phyloP scores from a whole-genome alignment of 345 rosid genomes.

The Populus tremula region DNA sequence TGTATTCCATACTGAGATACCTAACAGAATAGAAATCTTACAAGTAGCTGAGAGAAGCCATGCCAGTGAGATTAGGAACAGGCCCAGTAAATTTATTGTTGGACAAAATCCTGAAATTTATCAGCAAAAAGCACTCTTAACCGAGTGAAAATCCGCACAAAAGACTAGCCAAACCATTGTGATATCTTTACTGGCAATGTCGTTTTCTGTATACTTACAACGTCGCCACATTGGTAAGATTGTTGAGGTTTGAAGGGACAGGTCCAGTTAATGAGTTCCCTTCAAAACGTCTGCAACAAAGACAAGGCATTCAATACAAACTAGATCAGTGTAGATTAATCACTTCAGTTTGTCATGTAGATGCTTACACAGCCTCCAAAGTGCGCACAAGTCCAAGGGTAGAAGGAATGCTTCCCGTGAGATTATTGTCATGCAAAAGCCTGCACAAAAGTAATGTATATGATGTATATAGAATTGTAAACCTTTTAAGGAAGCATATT shows the following conservation, averaged over 20 bases:
- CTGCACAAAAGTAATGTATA: constrained; percentile 27
- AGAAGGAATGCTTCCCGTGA: constrained; percentile 53
- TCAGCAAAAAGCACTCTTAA: neutral
- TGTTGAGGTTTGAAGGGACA: constrained; percentile 57
- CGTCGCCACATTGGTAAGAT: constrained; percentile 48
- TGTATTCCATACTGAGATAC: neutral
- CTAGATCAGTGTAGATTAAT: neutral
- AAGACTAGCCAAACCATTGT: neutral
- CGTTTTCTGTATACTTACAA: constrained; percentile 50
- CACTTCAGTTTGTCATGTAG: neutral
- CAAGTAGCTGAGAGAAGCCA: constrained; percentile 59
- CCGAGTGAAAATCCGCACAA: neutral
- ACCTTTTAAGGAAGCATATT: too few species aligned
- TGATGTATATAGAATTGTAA: too few species aligned
- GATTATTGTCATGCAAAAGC: constrained; percentile 68
- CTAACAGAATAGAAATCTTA: constrained; percentile 31
- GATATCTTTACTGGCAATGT: neutral
- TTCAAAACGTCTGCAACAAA: constrained; percentile 68
- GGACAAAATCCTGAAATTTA: constrained; percentile 59
- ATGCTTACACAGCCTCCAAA: constrained; percentile 72
- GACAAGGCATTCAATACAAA: neutral
- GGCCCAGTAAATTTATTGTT: constrained; percentile 57
- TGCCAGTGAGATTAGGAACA: constrained; percentile 56
- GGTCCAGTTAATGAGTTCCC: constrained; percentile 50
- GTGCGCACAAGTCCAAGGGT: constrained; percentile 56